Conservation (phyloP, 1,284 basidiomycete species). For the Neolentinus lepideus region DNA sequence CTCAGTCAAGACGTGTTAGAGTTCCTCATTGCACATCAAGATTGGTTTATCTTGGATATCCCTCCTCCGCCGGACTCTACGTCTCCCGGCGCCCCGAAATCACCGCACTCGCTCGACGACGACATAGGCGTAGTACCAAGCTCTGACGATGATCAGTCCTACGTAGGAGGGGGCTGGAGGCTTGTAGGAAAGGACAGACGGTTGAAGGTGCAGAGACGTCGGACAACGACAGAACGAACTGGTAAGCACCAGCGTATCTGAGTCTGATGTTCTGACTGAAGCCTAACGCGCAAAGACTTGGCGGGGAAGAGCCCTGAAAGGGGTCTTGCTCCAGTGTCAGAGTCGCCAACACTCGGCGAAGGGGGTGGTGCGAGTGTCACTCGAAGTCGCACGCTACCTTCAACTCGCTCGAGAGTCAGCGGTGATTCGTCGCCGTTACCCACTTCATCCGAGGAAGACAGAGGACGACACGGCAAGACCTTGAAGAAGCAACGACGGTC, state of each 20-base stretch:
- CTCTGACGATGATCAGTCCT: slow-evolving; percentile 38
- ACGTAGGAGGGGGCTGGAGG: slow-evolving; percentile 36
- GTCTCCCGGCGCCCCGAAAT: slow-evolving; percentile 13
- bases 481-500: slow-evolving; percentile 1
- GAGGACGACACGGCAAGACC: background rate
- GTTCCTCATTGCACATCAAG: slow-evolving; percentile 88
- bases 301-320: slow-evolving; percentile 9
- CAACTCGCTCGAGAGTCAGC: slow-evolving; percentile 18
- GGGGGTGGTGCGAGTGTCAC: slow-evolving; percentile 31
- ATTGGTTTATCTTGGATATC: slow-evolving; percentile 80
- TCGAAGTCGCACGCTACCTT: slow-evolving; percentile 57
- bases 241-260: slow-evolving; percentile 26
- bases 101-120: slow-evolving; percentile 26
- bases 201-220: slow-evolving; percentile 27
- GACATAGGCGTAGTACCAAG: slow-evolving; percentile 28
- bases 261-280: background rate
- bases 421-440: slow-evolving; percentile 5
- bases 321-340: slow-evolving; percentile 33
- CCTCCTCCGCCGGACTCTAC: slow-evolving; percentile 50
- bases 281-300: slow-evolving; percentile 20
- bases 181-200: slow-evolving; percentile 25
- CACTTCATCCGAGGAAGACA: background rate
- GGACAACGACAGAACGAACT: slow-evolving; percentile 48
- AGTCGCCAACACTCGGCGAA: slow-evolving; percentile 25
- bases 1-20: slow-evolving; percentile 89